Percentiles rank a stretch among this genome's conserved stretches.
These are phyloP conservation scores for Petasospora fabianii DNA, from an alignment of 1,139 yeast species.

Conservation along the genomic window DNA sequence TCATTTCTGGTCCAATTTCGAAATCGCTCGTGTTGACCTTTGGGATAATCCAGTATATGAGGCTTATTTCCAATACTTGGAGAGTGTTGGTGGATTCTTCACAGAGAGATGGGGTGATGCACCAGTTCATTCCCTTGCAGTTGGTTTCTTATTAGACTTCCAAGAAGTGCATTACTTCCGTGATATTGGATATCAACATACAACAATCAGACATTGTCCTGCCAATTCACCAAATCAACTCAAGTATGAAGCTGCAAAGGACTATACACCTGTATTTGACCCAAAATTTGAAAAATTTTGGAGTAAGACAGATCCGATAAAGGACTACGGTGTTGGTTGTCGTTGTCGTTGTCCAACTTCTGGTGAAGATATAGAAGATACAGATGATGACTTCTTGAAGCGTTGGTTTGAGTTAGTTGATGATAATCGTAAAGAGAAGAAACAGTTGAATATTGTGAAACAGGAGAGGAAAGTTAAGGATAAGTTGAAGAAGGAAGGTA, in stretches of 20 bases:
- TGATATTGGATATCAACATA: constrained; percentile 84
- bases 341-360: constrained; percentile 70
- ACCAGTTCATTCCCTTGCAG: constrained; percentile 82
- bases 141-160: constrained; percentile 64
- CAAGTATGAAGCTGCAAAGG: constrained; percentile 34
- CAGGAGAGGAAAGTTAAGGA: constrained; percentile 8
- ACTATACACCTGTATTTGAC: constrained; percentile 8
- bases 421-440: neutral
- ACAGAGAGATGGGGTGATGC: constrained; percentile 96
- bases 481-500: neutral
- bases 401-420: constrained; percentile 3
- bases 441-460: constrained; percentile 3
- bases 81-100: constrained; percentile 74
- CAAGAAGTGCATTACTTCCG: constrained; percentile 81
- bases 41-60: constrained; percentile 64
- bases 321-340: constrained; percentile 70
- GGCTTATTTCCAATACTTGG: constrained; percentile 63
- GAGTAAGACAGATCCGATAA: constrained; percentile 41
- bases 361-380: constrained; percentile 40
- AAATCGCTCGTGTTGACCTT: constrained; percentile 75
- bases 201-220: constrained; percentile 82
- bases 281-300: constrained; percentile 18
- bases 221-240: constrained; percentile 52
- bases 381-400: constrained; percentile 34
- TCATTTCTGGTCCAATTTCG: constrained; percentile 94